phyloP scores from a whole-genome alignment of 371 early-diverging fungal genomes.

The Rhizopus stolonifer region DNA sequence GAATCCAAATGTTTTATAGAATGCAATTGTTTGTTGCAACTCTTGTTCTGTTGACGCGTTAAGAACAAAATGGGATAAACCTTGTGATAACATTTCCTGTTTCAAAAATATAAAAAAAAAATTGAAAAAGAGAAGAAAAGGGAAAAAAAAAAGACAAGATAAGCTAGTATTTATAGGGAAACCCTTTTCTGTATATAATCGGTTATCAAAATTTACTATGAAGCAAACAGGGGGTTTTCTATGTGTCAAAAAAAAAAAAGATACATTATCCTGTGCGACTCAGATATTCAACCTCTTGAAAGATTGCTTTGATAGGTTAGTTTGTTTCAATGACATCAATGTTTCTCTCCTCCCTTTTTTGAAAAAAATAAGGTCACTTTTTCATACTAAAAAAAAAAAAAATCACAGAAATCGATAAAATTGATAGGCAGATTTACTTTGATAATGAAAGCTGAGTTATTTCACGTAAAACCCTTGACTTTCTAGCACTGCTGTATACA shows the following conservation, averaged over 20 bases:
- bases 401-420: slow-evolving; percentile 3
- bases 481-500: slow-evolving; percentile 80
- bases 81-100: slow-evolving; percentile 24
- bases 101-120: neutral
- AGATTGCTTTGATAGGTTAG: too few relatives aligned
- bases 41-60: slow-evolving; percentile 37
- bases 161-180: neutral
- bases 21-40: slow-evolving; percentile 43
- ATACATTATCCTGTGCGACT: neutral
- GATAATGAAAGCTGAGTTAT: slow-evolving; percentile 23
- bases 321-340: slow-evolving; percentile 1
- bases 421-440: slow-evolving; percentile 1
- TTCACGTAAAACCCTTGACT: slow-evolving; percentile 91
- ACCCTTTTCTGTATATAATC: neutral
- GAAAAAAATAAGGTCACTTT: neutral
- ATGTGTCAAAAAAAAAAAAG: neutral
- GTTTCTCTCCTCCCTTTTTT: too few relatives aligned
- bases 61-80: slow-evolving; percentile 61
- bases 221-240: neutral
- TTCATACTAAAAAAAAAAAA: slow-evolving; percentile 1
- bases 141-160: neutral
- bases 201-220: slow-evolving; percentile 5
- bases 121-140: neutral
- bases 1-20: slow-evolving; percentile 64
- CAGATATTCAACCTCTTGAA: neutral